phyloP scores from a whole-genome alignment of 2,329 filamentous ascomycete species.

The Tolypocladium sp. region DNA sequence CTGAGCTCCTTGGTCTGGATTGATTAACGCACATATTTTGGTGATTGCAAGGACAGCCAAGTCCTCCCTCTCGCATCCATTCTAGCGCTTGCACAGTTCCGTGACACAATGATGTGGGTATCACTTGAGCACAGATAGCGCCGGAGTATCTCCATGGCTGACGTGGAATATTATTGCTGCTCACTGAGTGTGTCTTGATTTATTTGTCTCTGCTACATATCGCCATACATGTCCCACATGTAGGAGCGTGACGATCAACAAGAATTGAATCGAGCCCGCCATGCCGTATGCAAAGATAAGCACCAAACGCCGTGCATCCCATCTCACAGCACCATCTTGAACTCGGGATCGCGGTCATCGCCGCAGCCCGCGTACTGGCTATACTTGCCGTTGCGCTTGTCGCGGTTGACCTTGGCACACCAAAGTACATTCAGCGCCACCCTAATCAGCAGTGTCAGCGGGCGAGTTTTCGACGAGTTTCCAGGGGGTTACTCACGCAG shows the following conservation, averaged over 20 bases:
- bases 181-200: too few species aligned
- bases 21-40: not conserved
- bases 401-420: slow-evolving; percentile 53
- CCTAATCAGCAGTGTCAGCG: slow-evolving; percentile 21
- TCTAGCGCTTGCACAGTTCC: too few species aligned
- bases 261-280: not conserved
- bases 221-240: too few species aligned
- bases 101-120: too few species aligned
- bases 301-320: not conserved
- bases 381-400: slow-evolving; percentile 52
- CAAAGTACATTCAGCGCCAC: slow-evolving; percentile 52
- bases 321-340: slow-evolving; percentile 46
- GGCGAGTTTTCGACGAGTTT: not conserved
- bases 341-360: slow-evolving; percentile 55
- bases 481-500: slow-evolving; percentile 37
- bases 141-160: not conserved
- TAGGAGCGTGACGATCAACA: too few species aligned
- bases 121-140: not conserved
- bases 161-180: too few species aligned
- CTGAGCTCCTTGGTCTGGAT: not conserved
- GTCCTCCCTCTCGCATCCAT: not conserved
- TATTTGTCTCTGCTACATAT: too few species aligned
- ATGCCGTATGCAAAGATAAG: not conserved
- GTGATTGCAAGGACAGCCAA: not conserved
- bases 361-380: slow-evolving; percentile 45